These are phyloP conservation scores for Collybiopsis luxurians DNA, from an alignment of 768 basidiomycete genomes.

Conservation along the genomic window DNA sequence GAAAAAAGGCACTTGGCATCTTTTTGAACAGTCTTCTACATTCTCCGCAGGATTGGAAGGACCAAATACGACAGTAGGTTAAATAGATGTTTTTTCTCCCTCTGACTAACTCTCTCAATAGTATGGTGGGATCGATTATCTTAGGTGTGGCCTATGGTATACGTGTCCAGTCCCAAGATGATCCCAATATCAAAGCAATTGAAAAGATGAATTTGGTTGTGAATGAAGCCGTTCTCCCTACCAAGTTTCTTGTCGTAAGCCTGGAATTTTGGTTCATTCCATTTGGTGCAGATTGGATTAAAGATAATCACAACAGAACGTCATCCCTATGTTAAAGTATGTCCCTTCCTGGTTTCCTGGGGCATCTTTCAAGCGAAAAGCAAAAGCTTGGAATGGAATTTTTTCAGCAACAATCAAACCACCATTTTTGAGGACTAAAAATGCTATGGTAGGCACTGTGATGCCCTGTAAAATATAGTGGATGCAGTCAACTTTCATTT, in stretches of 20 bases:
- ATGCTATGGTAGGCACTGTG: not conserved
- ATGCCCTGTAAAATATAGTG: not conserved
- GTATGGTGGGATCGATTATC: constrained; percentile 37
- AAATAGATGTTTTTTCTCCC: not conserved
- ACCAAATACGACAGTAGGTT: constrained; percentile 5
- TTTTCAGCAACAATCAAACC: not conserved
- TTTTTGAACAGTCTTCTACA: constrained; percentile 1
- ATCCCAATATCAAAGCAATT: constrained; percentile 42
- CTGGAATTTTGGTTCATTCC: not conserved
- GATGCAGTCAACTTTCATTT: not conserved
- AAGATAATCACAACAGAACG: not conserved
- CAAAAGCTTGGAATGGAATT: not conserved
- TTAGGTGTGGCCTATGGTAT: constrained; percentile 48
- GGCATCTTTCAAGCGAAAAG: constrained; percentile 3
- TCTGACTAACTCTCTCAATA: constrained; percentile 17
- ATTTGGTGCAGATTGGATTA: not conserved
- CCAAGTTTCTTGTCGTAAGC: constrained; percentile 39
- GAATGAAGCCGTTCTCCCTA: constrained; percentile 34
- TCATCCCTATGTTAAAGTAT: not conserved
- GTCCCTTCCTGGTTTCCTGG: constrained; percentile 5
- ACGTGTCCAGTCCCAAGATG: constrained; percentile 32
- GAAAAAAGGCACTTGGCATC: not conserved
- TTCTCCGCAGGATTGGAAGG: not conserved
- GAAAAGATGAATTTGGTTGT: constrained; percentile 34
- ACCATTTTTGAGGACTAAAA: not conserved